Conservation (phyloP, 371 early-diverging fungal genomes). For the Thermomucor indicae-seudaticae region DNA sequence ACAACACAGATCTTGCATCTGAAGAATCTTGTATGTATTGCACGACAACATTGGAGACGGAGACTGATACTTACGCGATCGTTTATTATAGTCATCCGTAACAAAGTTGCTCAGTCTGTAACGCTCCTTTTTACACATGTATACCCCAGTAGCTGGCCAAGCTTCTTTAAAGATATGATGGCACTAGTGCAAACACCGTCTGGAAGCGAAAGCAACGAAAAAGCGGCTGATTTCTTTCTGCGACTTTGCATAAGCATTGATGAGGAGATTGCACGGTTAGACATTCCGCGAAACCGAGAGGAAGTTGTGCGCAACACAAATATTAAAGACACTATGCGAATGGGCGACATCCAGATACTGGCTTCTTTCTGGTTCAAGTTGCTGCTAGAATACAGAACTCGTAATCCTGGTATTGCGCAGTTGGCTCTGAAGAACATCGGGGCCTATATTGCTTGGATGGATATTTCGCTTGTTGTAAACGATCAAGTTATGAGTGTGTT, state of each 20-base stretch:
- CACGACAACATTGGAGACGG: neutral
- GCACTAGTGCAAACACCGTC: slow-evolving; percentile 52
- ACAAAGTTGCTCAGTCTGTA: slow-evolving; percentile 85
- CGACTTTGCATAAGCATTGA: slow-evolving; percentile 80
- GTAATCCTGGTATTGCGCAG: slow-evolving; percentile 56
- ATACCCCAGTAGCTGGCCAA: slow-evolving; percentile 84
- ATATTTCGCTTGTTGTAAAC: slow-evolving; percentile 86
- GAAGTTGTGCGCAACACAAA: slow-evolving; percentile 72
- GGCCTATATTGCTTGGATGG: slow-evolving; percentile 85
- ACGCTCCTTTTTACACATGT: slow-evolving; percentile 78
- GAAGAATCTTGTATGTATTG: slow-evolving; percentile 49
- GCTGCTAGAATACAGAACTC: slow-evolving; percentile 48
- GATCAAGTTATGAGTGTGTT: slow-evolving; percentile 76
- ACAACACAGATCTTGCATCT: slow-evolving; percentile 41
- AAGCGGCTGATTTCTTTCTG: slow-evolving; percentile 77
- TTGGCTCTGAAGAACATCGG: slow-evolving; percentile 63
- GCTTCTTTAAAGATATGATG: slow-evolving; percentile 85
- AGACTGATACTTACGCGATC: neutral
- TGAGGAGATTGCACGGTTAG: slow-evolving; percentile 84
- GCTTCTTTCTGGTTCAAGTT: slow-evolving; percentile 78
- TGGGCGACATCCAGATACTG: slow-evolving; percentile 72
- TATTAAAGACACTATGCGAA: slow-evolving; percentile 92
- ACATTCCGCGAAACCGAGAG: slow-evolving; percentile 67
- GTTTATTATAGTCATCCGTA: slow-evolving; percentile 67
- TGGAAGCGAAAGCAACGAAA: slow-evolving; percentile 40